Evolutionary conservation across 2,329 filamentous ascomycete species (phyloP), one percentile per base, ranked within the genome.

Genomic region (Massarina eburnea): DNA sequence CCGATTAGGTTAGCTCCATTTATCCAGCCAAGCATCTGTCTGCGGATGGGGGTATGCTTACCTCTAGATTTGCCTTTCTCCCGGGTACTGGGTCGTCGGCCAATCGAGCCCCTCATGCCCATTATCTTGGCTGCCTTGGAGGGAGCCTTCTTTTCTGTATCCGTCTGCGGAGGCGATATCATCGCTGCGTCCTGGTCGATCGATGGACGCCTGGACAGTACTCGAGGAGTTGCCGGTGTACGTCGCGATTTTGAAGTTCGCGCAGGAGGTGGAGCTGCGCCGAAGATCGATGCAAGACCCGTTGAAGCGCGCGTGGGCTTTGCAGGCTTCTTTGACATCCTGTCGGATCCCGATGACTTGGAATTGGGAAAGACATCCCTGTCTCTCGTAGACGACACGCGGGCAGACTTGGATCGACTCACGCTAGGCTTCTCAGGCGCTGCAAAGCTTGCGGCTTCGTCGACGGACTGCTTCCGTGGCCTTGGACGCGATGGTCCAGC

Each of bases 51-150:
- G 51, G 54, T 30, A 47, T 48, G 57, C 67, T 68, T 65, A 71
- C 68, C 64, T 68, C 72, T 82, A 44, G 79, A 78, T 65, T 80
- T 74, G 57, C 74, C 68, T 60, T 79, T 70, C 34, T 67, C 63
- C 48, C 56, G 61, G 3, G 59, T 66, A 43, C 61, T 68, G 73
- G 75, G 55, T 42, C 75, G 77, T 21, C 74, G 66, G 45, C 68
- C 71, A 49, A 68, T 47, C 2, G 66, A 58, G 15, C 60, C 60
- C 39, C 66, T 75, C 48, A 81, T 71, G 56, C 74, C 91, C 82
- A 94, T 82, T 41, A 92, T 71, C 69, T 85, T 91, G 24, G 89
- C 88, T 21, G 89, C 89, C 70, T 95, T 95, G 36, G 83, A 79
- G 7, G 85, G 80, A 62, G 89, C 79, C 41, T 82, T 80, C 33